Evolutionary conservation across 768 basidiomycete genomes (phyloP).

Genomic region (Podaxis sp.): DNA sequence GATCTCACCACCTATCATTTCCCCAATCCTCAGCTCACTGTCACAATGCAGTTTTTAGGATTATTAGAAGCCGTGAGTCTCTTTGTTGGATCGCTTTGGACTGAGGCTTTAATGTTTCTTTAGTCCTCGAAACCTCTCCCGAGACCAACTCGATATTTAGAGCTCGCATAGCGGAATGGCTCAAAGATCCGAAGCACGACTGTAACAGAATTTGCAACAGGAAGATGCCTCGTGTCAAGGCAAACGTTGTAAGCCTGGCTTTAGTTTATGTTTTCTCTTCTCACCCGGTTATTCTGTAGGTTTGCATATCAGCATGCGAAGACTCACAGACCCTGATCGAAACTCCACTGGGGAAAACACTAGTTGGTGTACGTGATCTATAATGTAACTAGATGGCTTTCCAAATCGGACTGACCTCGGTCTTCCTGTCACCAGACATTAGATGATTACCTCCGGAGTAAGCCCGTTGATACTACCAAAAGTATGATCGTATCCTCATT

Average conservation of each 20-base stretch:
- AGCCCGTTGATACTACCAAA: neutral
- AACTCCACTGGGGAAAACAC: neutral
- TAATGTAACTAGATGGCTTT: neutral
- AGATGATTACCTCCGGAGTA: neutral
- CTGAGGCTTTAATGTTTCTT: neutral
- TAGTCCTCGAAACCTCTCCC: neutral
- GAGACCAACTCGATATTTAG: neutral
- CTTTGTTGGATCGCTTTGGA: neutral
- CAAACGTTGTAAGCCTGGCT: neutral
- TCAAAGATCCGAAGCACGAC: neutral
- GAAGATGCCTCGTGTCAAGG: conserved; percentile 1
- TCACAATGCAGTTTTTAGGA: conserved; percentile 2
- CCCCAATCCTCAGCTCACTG: neutral
- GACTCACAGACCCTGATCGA: conserved; percentile 10
- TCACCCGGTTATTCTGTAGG: neutral
- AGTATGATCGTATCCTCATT: neutral
- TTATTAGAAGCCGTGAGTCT: neutral
- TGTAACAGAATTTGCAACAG: conserved; percentile 10
- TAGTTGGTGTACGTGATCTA: neutral
- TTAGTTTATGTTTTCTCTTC: neutral
- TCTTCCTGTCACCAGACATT: neutral
- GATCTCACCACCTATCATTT: neutral
- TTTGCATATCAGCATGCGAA: conserved; percentile 17
- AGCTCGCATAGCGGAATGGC: neutral
- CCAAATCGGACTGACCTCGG: neutral